Evolutionary conservation across 176 grass and related monocot species (phyloP), one percentile per base, ranked within the genome.

Genomic region (Tillandsia leiboldiana): DNA sequence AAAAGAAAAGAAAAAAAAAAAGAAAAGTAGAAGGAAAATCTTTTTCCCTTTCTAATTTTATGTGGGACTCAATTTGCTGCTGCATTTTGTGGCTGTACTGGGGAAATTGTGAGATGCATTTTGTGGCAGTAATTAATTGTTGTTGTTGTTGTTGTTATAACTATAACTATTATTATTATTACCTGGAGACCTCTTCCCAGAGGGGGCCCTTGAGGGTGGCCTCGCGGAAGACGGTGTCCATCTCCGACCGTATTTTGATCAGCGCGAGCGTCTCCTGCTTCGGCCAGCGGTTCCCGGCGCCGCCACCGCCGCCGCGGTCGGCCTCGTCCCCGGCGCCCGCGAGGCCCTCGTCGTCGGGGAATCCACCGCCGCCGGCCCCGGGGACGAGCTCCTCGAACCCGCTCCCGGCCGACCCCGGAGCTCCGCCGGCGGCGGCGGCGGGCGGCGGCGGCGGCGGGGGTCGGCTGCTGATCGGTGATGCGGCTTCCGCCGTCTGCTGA

Each of bases 171-270:
- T 42, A 42, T 6, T 48, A 8, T 61, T 47, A 47, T 42, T 72
- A 72, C 70, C 70, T 72, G 70, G 70, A 72, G 52, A 72, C 70
- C 7, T 72, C 70, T 26, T 72, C 70, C 70, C 70, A 72, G 15
- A 72, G 70, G n/a, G 70, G 70, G 2, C 52, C 70, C 70, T 72
- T 72, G 26, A 58, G 70, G 26, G 70, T 58, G 51, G 70, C 70
- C 26, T 72, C 70, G 53, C 51, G 26, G 70, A 72, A 72, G 52
- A 26, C 29, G 29, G 52, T 27, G 70, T 72, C 70, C 51, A 72
- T 56, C 70, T 58, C 52, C 10, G 70, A 72, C 12, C 70, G 51
- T 14, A 72, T 48, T 29, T 72, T 58, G 20, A 72, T 23, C 4
- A 72, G 70, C 14, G 70, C 28, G 8, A 72, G 53, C 27, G 70